phyloP scores from a whole-genome alignment of 495 filamentous ascomycete species.

The Aspergillus baeticus region DNA sequence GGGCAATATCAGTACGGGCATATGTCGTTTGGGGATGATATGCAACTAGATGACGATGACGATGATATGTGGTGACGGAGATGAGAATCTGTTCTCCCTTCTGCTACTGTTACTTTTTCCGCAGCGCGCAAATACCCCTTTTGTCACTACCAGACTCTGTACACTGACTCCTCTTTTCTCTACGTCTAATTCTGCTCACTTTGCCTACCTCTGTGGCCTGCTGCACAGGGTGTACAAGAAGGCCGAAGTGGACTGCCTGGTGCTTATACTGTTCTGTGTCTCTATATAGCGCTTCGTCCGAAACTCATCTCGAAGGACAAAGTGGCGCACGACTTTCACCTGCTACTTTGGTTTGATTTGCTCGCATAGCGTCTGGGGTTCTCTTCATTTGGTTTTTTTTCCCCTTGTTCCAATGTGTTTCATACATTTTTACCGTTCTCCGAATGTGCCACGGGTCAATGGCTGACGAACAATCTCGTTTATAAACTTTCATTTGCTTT shows the following conservation, averaged over 20 bases:
- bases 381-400: slow-evolving; percentile 16
- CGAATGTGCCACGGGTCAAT: slow-evolving; percentile 4
- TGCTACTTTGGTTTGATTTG: slow-evolving; percentile 34
- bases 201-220: slow-evolving; percentile 4
- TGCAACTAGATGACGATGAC: slow-evolving; percentile 48
- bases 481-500: background rate
- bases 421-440: slow-evolving; percentile 16
- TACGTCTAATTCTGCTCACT: slow-evolving; percentile 8
- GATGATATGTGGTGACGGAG: slow-evolving; percentile 56
- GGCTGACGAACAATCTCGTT: slow-evolving; percentile 10
- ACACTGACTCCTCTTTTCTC: slow-evolving; percentile 26
- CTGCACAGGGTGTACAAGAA: slow-evolving; percentile 17
- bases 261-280: slow-evolving; percentile 13
- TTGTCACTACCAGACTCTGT: slow-evolving; percentile 30
- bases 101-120: slow-evolving; percentile 30
- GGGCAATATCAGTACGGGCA: slow-evolving; percentile 50
- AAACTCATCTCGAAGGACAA: slow-evolving; percentile 3
- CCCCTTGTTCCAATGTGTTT: slow-evolving; percentile 4
- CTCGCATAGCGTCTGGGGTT: slow-evolving; percentile 49
- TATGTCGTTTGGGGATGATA: slow-evolving; percentile 50
- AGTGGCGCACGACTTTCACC: slow-evolving; percentile 17
- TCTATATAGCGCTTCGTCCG: slow-evolving; percentile 21
- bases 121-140: slow-evolving; percentile 39
- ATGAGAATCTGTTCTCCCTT: slow-evolving; percentile 22
- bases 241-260: slow-evolving; percentile 10